Percentiles rank a stretch among this genome's conserved stretches.
Evolutionary conservation across 805 yeast genomes (phyloP).

Genomic region (Kockiozyma suomiensis): DNA sequence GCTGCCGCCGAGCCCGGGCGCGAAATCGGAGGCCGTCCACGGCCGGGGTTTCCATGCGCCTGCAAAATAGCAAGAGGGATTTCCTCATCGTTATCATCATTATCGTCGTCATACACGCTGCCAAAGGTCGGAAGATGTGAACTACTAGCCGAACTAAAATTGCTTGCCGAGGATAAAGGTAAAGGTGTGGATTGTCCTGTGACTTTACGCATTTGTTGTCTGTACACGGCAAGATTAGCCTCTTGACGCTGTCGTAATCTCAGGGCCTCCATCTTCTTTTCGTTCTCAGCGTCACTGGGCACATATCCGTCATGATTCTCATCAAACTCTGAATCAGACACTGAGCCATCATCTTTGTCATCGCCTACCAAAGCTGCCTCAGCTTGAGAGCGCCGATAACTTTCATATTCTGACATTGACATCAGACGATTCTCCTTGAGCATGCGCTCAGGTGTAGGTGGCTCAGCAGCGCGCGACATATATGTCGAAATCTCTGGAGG

Average conservation of each 20-base stretch:
- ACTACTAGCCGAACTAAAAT: background rate
- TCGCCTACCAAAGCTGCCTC: slow-evolving; percentile 14
- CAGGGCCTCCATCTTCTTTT: slow-evolving; percentile 26
- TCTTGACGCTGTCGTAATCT: slow-evolving; percentile 40
- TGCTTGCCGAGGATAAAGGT: slow-evolving; percentile 1
- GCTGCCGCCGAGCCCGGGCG: slow-evolving; percentile 7
- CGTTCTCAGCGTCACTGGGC: slow-evolving; percentile 16
- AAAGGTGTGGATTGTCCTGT: slow-evolving; percentile 38
- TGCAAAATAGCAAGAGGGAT: slow-evolving; percentile 47
- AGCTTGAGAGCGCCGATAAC: slow-evolving; percentile 4
- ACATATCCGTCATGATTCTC: slow-evolving; percentile 10
- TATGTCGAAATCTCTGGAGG: slow-evolving; percentile 20
- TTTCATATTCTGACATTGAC: slow-evolving; percentile 40
- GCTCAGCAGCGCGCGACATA: background rate
- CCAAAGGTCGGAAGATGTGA: background rate
- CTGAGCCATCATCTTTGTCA: slow-evolving; percentile 21
- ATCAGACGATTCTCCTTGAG: slow-evolving; percentile 31
- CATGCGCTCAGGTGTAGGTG: slow-evolving; percentile 6
- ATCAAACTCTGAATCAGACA: background rate
- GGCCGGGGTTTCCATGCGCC: slow-evolving; percentile 46
- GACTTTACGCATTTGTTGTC: slow-evolving; percentile 47
- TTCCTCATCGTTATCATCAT: slow-evolving; percentile 45
- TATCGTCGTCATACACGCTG: slow-evolving; percentile 18
- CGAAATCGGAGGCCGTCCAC: slow-evolving; percentile 11
- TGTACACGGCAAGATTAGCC: slow-evolving; percentile 46